A percentile compares a stretch with the other conserved stretches of the same genome.
phyloP scores from a whole-genome alignment of 2,329 filamentous ascomycete species.

The Aspergillus sp. region DNA sequence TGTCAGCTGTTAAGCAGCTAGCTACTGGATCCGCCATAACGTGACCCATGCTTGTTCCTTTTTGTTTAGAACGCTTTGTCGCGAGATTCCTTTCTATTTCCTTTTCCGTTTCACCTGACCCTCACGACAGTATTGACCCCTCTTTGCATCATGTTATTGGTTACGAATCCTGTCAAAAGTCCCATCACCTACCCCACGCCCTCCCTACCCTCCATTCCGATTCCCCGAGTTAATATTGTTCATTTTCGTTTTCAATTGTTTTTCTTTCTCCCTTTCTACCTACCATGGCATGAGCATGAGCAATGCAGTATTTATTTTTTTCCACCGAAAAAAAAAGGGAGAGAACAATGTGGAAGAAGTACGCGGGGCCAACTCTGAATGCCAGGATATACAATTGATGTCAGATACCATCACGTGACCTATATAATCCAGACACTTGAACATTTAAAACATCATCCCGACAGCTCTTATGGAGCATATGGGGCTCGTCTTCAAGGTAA shows the following conservation, averaged over 20 bases:
- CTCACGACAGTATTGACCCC: slow-evolving; percentile 22
- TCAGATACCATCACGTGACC: slow-evolving; percentile 7
- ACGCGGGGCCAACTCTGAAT: background rate
- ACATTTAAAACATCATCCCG: background rate
- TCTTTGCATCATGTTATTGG: slow-evolving; percentile 6
- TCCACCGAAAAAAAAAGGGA: background rate
- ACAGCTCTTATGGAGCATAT: background rate
- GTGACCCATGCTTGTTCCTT: slow-evolving; percentile 23
- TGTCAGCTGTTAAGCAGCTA: slow-evolving; percentile 12
- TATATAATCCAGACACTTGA: slow-evolving; percentile 5
- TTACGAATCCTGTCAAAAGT: slow-evolving; percentile 15
- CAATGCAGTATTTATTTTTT: background rate
- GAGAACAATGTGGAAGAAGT: background rate
- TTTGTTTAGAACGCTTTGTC: slow-evolving; percentile 16
- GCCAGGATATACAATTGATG: background rate
- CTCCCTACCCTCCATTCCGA: slow-evolving; percentile 4
- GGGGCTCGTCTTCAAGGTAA: background rate
- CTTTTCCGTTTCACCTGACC: slow-evolving; percentile 6
- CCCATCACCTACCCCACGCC: background rate
- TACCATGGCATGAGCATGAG: slow-evolving; percentile 5
- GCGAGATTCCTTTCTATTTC: slow-evolving; percentile 5
- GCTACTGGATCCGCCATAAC: slow-evolving; percentile 27
- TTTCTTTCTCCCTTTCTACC: background rate
- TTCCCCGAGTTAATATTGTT: slow-evolving; percentile 15
- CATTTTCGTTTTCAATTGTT: background rate